These are phyloP conservation scores for Mimosa bimucronata DNA, from an alignment of 306 rosid genomes.

Conservation along the genomic window DNA sequence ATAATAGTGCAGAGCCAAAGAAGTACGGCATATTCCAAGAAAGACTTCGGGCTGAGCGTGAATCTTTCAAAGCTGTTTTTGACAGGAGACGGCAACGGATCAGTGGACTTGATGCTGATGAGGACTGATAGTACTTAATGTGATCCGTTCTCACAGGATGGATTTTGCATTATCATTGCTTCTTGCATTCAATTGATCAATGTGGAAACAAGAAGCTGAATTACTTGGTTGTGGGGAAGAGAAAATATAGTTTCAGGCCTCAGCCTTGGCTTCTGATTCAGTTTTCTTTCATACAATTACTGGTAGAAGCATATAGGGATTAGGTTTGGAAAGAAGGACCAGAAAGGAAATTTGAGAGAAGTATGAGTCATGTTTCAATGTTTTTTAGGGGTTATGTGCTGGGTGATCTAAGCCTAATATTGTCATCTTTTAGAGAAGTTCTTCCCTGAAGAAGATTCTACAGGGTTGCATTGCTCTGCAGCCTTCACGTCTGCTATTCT, in stretches of 20 bases:
- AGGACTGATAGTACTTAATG: constrained; percentile 45
- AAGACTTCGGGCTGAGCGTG: constrained; percentile 79
- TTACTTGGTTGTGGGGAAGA: constrained; percentile 34
- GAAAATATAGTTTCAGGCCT: constrained; percentile 4
- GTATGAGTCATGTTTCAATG: neutral
- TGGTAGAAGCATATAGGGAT: neutral
- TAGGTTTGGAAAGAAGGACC: neutral
- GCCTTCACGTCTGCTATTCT: too few species aligned
- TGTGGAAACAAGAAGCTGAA: constrained; percentile 14
- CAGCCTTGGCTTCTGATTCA: constrained; percentile 22
- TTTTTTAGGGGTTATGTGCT: neutral
- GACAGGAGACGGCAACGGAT: constrained; percentile 76
- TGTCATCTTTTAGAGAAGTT: too few species aligned
- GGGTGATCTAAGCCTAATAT: too few species aligned
- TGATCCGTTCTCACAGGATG: neutral
- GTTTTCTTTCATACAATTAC: neutral
- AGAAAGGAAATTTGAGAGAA: neutral
- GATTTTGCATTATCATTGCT: constrained; percentile 9
- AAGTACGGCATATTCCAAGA: constrained; percentile 68
- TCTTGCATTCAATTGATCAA: constrained; percentile 28
- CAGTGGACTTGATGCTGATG: constrained; percentile 77
- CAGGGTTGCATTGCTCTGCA: too few species aligned
- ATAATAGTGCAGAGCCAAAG: constrained; percentile 46
- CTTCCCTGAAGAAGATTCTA: too few species aligned
- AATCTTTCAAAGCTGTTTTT: constrained; percentile 87